Percentiles rank a stretch among this genome's conserved stretches.
phyloP scores from a whole-genome alignment of 2,329 filamentous ascomycete genomes.

The Paecilomyces dactylethromorphus region DNA sequence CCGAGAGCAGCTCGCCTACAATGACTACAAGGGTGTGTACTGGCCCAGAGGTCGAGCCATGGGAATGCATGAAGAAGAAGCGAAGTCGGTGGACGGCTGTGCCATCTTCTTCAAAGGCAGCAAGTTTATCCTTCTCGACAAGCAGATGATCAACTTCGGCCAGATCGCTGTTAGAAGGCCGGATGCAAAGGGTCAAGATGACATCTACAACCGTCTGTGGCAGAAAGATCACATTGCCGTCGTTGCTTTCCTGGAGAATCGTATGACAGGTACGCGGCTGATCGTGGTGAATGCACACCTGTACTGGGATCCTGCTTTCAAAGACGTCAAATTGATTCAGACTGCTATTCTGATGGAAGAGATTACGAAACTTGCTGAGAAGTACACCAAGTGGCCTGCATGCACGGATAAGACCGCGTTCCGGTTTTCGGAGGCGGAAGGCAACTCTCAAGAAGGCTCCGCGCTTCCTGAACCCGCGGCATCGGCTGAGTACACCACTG shows the following conservation, averaged over 20 bases:
- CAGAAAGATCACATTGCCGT: slow-evolving; percentile 95
- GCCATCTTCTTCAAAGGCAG: slow-evolving; percentile 94
- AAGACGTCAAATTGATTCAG: slow-evolving; percentile 94
- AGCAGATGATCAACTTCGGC: slow-evolving; percentile 87
- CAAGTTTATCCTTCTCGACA: slow-evolving; percentile 91
- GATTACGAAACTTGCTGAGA: slow-evolving; percentile 76
- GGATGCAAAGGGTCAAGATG: slow-evolving; percentile 94
- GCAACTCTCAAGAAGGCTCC: slow-evolving; percentile 33
- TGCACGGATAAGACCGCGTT: slow-evolving; percentile 68
- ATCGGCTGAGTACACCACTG: slow-evolving; percentile 78
- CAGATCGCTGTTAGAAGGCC: slow-evolving; percentile 88
- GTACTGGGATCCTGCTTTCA: slow-evolving; percentile 85
- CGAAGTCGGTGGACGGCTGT: slow-evolving; percentile 87
- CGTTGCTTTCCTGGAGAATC: slow-evolving; percentile 86
- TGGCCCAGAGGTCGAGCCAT: slow-evolving; percentile 85
- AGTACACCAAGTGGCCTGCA: slow-evolving; percentile 71
- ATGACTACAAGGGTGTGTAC: slow-evolving; percentile 90
- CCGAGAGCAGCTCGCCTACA: slow-evolving; percentile 73
- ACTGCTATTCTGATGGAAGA: slow-evolving; percentile 93
- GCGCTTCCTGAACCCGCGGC: slow-evolving; percentile 59
- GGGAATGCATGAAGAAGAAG: slow-evolving; percentile 87
- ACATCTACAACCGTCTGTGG: slow-evolving; percentile 98
- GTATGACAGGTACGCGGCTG: slow-evolving; percentile 78
- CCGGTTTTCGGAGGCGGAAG: slow-evolving; percentile 45
- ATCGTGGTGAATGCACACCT: slow-evolving; percentile 93